A percentile compares a stretch with the other conserved stretches of the same genome.
These are phyloP conservation scores for Zygoascus biomembranicola DNA, from an alignment of 805 yeast genomes.

Conservation along the genomic window DNA sequence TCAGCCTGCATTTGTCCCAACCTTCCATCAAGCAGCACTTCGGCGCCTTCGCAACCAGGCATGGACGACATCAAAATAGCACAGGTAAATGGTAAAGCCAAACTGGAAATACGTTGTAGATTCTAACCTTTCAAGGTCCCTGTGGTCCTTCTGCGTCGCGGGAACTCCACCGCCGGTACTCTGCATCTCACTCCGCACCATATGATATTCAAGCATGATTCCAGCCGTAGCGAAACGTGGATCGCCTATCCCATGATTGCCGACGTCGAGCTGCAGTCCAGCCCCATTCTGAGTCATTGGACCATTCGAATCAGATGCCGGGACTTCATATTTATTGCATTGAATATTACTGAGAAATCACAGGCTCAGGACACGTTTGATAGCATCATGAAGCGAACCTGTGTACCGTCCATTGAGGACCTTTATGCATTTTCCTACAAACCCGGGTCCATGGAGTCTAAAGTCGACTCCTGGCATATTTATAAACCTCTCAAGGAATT, in stretches of 20 bases:
- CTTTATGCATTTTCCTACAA: slow-evolving; percentile 78
- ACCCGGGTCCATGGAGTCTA: slow-evolving; percentile 63
- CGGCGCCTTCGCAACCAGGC: background rate
- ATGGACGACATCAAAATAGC: slow-evolving; percentile 54
- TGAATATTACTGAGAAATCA: slow-evolving; percentile 56
- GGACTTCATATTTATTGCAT: slow-evolving; percentile 74
- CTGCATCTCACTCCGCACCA: slow-evolving; percentile 71
- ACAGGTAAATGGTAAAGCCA: slow-evolving; percentile 30
- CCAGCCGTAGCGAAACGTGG: slow-evolving; percentile 65
- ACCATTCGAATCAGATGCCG: slow-evolving; percentile 68
- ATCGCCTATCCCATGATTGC: slow-evolving; percentile 80
- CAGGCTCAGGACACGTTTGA: slow-evolving; percentile 66
- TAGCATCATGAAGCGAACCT: slow-evolving; percentile 58
- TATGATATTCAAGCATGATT: slow-evolving; percentile 43
- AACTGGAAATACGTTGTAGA: background rate
- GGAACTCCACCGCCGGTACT: slow-evolving; percentile 47
- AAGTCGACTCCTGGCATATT: slow-evolving; percentile 62
- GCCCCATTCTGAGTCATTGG: slow-evolving; percentile 22
- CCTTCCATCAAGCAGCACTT: no score
- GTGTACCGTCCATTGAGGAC: slow-evolving; percentile 41
- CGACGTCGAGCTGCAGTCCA: slow-evolving; percentile 22
- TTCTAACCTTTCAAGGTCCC: slow-evolving; percentile 19
- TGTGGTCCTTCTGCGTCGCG: slow-evolving; percentile 51
- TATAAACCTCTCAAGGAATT: slow-evolving; percentile 61
- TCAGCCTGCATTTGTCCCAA: no score